Base-by-base conservation (phyloP, 805 yeast species). In the Candida tibetensis region DNA sequence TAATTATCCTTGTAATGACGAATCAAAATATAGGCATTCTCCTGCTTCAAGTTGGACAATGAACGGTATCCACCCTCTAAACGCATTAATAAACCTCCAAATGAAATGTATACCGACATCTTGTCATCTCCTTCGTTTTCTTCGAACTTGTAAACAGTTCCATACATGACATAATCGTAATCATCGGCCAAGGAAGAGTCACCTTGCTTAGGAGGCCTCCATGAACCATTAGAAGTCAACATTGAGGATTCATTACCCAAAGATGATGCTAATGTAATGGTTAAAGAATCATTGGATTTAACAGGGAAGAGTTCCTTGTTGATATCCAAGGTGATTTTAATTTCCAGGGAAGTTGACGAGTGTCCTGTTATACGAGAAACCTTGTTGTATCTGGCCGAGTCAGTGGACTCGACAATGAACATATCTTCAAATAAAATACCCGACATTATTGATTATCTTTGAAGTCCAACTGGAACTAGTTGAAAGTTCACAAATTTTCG, bases 131-230 rank as follows among this genome's bases (percentile, higher is more conserved):
- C 71, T 28, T 62, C 57, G 45, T 82, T 78, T 66, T 93, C 99
- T 61, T 91, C 96, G 58, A 93, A 93, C 62, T 91, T 90, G 72
- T 93, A 93, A 32, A 93, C 95, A 5, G 96, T 89, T 38, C 99
- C 99, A 60, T 90, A 81, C 98, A 93, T 91, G 48, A 93, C 98
- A 55, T 93, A 93, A 62, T 91, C 98, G 69, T 89, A 91, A 58
- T 93, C 98, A 60, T 91, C 97, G 49, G 96, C 96, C 53, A 91
- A 73, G 4, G 95, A 77, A 56, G 83, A 77, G 50, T 89, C 96
- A 42, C 82, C 85, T 9, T 85, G 76, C 62, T 77, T 85, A 31
- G 96, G 95, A 6, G 86, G 88, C 60, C 89, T 76, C 90, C 91
- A 84, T 17, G 85, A 77, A 14, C 84, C 82, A 48, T 79, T 71